These are phyloP conservation scores for Ceratocystis cubensis DNA, from an alignment of 2,329 filamentous ascomycete species.

Conservation along the genomic window DNA sequence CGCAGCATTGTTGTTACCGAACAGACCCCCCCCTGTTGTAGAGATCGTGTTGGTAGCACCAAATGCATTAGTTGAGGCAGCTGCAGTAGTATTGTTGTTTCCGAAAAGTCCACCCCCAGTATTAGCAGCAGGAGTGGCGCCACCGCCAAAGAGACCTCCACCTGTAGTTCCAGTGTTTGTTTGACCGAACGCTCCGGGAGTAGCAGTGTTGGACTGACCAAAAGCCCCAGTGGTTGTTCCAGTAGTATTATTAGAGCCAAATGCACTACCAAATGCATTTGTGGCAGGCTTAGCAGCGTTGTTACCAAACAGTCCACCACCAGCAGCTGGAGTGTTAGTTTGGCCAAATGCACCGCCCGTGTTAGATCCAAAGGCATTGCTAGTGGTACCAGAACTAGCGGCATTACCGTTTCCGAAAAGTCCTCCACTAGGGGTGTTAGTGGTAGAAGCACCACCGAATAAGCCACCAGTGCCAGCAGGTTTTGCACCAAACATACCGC, in stretches of 20 bases:
- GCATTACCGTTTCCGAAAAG: slow-evolving; percentile 29
- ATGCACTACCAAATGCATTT: slow-evolving; percentile 33
- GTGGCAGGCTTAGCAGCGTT: slow-evolving; percentile 24
- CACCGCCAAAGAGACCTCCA: slow-evolving; percentile 18
- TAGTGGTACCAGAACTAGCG: slow-evolving; percentile 15
- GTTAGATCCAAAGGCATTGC: slow-evolving; percentile 23
- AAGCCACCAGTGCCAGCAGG: slow-evolving; percentile 28
- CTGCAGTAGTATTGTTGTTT: slow-evolving; percentile 24
- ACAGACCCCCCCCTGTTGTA: slow-evolving; percentile 31
- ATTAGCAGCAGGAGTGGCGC: slow-evolving; percentile 18
- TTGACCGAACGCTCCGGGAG: slow-evolving; percentile 25
- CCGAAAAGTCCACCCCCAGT: slow-evolving; percentile 38
- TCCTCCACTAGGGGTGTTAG: slow-evolving; percentile 23
- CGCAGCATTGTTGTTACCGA: slow-evolving; percentile 31
- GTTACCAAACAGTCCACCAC: slow-evolving; percentile 26
- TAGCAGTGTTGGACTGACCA: slow-evolving; percentile 27
- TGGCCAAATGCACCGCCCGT: slow-evolving; percentile 25
- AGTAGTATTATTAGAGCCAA: slow-evolving; percentile 31
- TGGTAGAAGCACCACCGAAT: slow-evolving; percentile 31
- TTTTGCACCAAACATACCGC: slow-evolving; percentile 31
- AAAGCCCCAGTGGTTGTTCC: slow-evolving; percentile 22
- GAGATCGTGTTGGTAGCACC: slow-evolving; percentile 24
- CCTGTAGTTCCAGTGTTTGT: slow-evolving; percentile 24
- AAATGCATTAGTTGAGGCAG: slow-evolving; percentile 30
- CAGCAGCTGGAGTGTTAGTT: slow-evolving; percentile 28